Conservation (phyloP, 345 rosid genomes). For the Raphanus sativus region DNA sequence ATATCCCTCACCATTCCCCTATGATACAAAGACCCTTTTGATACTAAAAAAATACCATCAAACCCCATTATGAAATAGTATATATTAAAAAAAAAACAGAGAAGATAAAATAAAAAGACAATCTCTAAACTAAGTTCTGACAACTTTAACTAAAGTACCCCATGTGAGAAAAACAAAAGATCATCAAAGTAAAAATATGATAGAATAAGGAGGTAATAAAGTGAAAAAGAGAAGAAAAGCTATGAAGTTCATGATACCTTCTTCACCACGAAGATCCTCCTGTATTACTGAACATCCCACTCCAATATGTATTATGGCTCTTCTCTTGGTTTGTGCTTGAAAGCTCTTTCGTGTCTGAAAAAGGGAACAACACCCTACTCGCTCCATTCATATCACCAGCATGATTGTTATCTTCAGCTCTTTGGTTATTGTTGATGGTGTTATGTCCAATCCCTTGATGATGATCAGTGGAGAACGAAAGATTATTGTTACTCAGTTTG, state of each 20-base stretch:
- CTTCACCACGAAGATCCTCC: conserved; percentile 42
- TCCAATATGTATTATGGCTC: conserved; percentile 35
- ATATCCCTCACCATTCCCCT: conserved; percentile 5
- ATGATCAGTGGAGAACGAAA: conserved; percentile 36
- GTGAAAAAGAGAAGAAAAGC: conserved; percentile 14
- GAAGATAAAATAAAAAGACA: conserved; percentile 16
- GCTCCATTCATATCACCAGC: conserved; percentile 31
- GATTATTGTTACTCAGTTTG: conserved; percentile 30
- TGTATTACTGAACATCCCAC: conserved; percentile 39
- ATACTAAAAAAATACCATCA: conserved; percentile 18
- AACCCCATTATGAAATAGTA: conserved; percentile 1
- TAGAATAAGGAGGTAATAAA: conserved; percentile 22
- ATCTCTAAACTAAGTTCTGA: conserved; percentile 36
- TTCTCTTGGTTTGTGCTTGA: conserved; percentile 34
- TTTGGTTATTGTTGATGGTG: conserved; percentile 28
- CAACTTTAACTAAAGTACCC: conserved; percentile 42
- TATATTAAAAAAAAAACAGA: background rate
- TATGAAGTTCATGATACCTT: conserved; percentile 14
- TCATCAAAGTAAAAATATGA: conserved; percentile 35
- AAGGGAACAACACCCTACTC: conserved; percentile 41
- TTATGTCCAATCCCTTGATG: conserved; percentile 35
- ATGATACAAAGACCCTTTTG: conserved; percentile 6
- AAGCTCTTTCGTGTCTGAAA: conserved; percentile 41
- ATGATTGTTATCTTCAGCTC: conserved; percentile 21
- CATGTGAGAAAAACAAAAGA: conserved; percentile 39